Evolutionary conservation across 139 green algal genomes (phyloP).

Genomic region (Auxenochlorella pyrenoidosa): DNA sequence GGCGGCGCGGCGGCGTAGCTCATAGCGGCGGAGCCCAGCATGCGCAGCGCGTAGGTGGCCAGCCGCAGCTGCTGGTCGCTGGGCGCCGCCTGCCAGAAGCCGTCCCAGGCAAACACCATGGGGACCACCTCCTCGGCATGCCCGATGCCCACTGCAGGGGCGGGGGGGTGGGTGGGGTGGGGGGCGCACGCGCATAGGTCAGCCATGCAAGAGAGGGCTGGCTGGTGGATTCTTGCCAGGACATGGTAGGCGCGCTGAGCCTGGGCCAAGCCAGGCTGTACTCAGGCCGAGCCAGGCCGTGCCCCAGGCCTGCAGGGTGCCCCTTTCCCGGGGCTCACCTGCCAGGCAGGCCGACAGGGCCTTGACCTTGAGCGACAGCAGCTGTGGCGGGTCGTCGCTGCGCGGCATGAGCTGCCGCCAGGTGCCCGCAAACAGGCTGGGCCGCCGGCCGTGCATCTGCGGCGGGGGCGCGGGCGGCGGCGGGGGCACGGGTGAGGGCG

Average conservation of each 20-base stretch:
- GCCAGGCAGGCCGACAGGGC: slow-evolving; percentile 33
- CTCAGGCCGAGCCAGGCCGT: too few species aligned
- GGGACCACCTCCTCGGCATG: slow-evolving; percentile 20
- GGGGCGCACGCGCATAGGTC: too few species aligned
- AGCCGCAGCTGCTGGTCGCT: slow-evolving; percentile 40
- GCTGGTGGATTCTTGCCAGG: too few species aligned
- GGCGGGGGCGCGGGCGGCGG: too few species aligned
- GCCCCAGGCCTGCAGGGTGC: background rate
- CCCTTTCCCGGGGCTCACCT: background rate
- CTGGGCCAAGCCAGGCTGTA: too few species aligned
- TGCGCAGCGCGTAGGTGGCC: slow-evolving; percentile 34
- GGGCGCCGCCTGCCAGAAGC: slow-evolving; percentile 18
- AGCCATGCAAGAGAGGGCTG: too few species aligned
- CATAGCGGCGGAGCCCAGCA: slow-evolving; percentile 33
- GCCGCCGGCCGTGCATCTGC: slow-evolving; percentile 25
- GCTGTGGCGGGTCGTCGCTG: slow-evolving; percentile 32
- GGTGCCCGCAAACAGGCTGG: slow-evolving; percentile 33
- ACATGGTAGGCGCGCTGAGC: too few species aligned
- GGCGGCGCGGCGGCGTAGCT: slow-evolving; percentile 1
- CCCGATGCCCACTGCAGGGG: slow-evolving; percentile 28
- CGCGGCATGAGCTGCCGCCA: slow-evolving; percentile 39
- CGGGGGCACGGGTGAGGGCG: too few species aligned
- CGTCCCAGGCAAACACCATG: slow-evolving; percentile 38
- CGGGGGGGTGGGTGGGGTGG: background rate
- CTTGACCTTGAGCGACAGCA: slow-evolving; percentile 44